A percentile compares a stretch with the other conserved stretches of the same genome.
These are phyloP conservation scores for Blastocystis sp. DNA, from an alignment of 352 stramenopile genomes.

Conservation along the genomic window DNA sequence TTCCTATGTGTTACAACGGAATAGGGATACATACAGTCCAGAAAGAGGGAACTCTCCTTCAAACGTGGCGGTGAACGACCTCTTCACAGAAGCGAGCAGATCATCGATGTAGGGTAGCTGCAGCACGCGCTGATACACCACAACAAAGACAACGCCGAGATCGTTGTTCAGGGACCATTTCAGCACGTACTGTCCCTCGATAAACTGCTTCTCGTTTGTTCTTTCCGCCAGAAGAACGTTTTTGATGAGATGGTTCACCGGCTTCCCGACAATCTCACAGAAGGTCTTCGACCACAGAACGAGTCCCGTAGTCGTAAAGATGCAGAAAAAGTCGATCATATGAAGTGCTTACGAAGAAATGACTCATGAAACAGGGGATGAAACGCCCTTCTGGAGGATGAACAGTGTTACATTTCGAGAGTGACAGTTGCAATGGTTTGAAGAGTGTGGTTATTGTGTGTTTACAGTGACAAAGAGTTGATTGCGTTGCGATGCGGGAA, in stretches of 20 bases:
- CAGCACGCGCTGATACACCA: slow-evolving; percentile 86
- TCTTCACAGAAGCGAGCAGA: slow-evolving; percentile 83
- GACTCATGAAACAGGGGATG: background rate
- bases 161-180: slow-evolving; percentile 88
- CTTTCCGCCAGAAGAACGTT: slow-evolving; percentile 85
- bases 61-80: slow-evolving; percentile 71
- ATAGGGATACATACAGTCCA: slow-evolving; percentile 18
- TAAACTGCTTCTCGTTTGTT: slow-evolving; percentile 81
- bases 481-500: too few relatives aligned
- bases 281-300: slow-evolving; percentile 85
- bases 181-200: slow-evolving; percentile 82
- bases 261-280: slow-evolving; percentile 81
- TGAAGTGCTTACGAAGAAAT: slow-evolving; percentile 30
- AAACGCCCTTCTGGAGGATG: too few relatives aligned
- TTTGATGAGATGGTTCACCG: slow-evolving; percentile 83
- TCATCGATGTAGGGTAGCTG: slow-evolving; percentile 86
- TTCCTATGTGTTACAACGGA: slow-evolving; percentile 77
- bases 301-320: slow-evolving; percentile 85
- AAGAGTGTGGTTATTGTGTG: too few relatives aligned
- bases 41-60: slow-evolving; percentile 42
- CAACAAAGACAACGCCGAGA: slow-evolving; percentile 84
- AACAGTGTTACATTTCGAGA: too few relatives aligned
- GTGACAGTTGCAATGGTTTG: too few relatives aligned
- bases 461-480: too few relatives aligned
- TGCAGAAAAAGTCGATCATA: slow-evolving; percentile 87